Conservation (phyloP, 1,284 basidiomycete species). For the Trametes hirsuta region DNA sequence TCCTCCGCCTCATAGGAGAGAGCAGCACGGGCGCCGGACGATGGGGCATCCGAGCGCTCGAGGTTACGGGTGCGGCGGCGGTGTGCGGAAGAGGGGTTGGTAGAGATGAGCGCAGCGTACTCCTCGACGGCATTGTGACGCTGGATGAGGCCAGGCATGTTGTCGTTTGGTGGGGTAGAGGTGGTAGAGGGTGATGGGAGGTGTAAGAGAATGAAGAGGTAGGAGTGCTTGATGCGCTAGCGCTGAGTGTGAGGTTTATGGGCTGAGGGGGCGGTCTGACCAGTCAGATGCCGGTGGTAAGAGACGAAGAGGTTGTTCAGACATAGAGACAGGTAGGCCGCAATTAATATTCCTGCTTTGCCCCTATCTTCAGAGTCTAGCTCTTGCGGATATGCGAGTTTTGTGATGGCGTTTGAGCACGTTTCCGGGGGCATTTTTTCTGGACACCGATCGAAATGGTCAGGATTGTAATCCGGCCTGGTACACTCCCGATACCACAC, state of each 20-base stretch:
- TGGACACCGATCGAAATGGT: neutral
- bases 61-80: neutral
- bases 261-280: constrained; percentile 1
- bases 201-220: neutral
- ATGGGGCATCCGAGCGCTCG: neutral
- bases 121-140: constrained; percentile 21
- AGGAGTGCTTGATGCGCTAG: neutral
- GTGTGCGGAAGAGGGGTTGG: constrained; percentile 5
- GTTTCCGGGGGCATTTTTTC: neutral
- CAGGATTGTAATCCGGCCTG: neutral
- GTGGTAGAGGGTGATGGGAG: neutral
- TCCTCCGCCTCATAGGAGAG: constrained; percentile 10
- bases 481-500: too few relatives aligned
- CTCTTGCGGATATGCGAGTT: neutral
- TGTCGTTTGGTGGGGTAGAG: neutral
- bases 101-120: constrained; percentile 19
- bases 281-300: constrained; percentile 3
- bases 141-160: constrained; percentile 25
- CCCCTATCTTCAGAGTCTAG: neutral
- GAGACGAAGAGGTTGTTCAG: neutral
- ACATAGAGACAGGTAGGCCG: neutral
- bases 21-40: neutral
- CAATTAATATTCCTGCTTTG: neutral
- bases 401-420: neutral
- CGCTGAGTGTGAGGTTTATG: neutral